Conservation (phyloP, 108 stramenopile genomes). For the Stephanodiscus triporus region DNA sequence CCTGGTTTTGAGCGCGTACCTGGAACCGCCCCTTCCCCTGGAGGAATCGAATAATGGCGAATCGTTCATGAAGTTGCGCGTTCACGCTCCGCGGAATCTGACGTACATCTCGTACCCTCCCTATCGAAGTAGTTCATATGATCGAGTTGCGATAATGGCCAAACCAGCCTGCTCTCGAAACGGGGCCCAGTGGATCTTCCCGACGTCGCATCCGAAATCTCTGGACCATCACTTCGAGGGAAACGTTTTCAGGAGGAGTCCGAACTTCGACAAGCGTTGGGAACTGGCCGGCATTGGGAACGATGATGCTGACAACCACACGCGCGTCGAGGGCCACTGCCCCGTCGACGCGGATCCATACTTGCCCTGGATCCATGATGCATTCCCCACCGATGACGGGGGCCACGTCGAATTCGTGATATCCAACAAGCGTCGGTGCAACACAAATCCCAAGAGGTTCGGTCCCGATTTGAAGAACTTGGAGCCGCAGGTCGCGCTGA, state of each 20-base stretch:
- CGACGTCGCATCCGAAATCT: slow-evolving; percentile 38
- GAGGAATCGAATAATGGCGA: neutral
- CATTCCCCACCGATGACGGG: slow-evolving; percentile 41
- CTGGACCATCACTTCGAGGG: slow-evolving; percentile 31
- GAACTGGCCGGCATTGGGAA: slow-evolving; percentile 22
- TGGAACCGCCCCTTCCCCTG: slow-evolving; percentile 29
- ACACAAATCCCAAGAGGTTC: slow-evolving; percentile 44
- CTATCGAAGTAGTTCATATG: neutral
- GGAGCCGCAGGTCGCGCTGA: slow-evolving; percentile 47
- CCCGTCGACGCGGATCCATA: slow-evolving; percentile 50
- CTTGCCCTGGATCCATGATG: slow-evolving; percentile 52
- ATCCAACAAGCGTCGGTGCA: slow-evolving; percentile 46
- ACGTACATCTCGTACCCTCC: slow-evolving; percentile 26
- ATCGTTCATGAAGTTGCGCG: slow-evolving; percentile 13
- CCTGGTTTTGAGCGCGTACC: slow-evolving; percentile 26
- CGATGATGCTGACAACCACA: neutral
- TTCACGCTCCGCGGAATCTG: slow-evolving; percentile 23
- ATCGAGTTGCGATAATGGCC: too few relatives aligned
- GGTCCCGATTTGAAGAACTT: slow-evolving; percentile 39
- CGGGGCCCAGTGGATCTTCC: slow-evolving; percentile 42
- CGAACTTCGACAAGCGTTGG: slow-evolving; percentile 35
- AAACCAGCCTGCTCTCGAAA: slow-evolving; percentile 37
- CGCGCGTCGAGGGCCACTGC: slow-evolving; percentile 20
- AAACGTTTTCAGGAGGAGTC: slow-evolving; percentile 27
- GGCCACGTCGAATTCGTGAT: slow-evolving; percentile 37